These are phyloP conservation scores for Sorghum bicolor DNA, from an alignment of 176 grass and related monocot species.

Conservation along the genomic window Sorghum_bicolor_NCBIv3 NC_012872.2:62384501-62385000, in stretches of 20 bases:
- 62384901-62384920: background rate
- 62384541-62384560: no score
- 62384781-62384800: background rate
- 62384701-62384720: background rate
- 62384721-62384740: slow-evolving; percentile 26
- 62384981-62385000: no score
- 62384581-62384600: no score
- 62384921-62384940: background rate
- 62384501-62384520: no score
- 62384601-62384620: no score
- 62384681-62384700: no score
- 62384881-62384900: slow-evolving; percentile 22
- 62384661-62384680: background rate
- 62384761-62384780: slow-evolving; percentile 31
- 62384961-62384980: no score
- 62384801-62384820: background rate
- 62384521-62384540: no score
- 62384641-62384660: slow-evolving; percentile 7
- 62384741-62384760: slow-evolving; percentile 33
- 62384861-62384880: slow-evolving; percentile 3
- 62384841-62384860: background rate
- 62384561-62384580: no score
- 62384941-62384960: background rate
- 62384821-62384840: background rate
- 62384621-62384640: background rate